Conservation (phyloP, 2,329 filamentous ascomycete genomes). For the Bipolaris cookei region DNA sequence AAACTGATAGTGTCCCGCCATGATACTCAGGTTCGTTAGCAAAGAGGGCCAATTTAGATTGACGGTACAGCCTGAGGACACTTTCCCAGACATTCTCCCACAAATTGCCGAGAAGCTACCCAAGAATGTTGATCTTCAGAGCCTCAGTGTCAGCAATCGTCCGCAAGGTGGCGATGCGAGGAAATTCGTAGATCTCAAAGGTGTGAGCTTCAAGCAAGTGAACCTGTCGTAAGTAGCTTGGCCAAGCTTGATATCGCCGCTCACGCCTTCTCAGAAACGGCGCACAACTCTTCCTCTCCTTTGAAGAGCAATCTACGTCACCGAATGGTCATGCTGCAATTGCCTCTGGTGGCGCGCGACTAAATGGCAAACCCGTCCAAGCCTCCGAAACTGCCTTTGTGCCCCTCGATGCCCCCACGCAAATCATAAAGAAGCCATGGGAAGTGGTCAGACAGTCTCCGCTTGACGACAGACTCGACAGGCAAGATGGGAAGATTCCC, state of each 20-base stretch:
- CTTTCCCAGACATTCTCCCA: conserved; percentile 66
- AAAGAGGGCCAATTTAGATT: conserved; percentile 83
- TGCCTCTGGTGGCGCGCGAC: conserved; percentile 60
- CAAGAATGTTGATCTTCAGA: conserved; percentile 59
- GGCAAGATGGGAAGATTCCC: conserved; percentile 85
- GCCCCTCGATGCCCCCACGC: conserved; percentile 60
- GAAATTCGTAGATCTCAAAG: conserved; percentile 58
- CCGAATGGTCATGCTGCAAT: conserved; percentile 57
- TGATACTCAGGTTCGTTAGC: conserved; percentile 66
- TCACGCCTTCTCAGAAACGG: conserved; percentile 70
- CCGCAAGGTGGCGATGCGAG: conserved; percentile 66
- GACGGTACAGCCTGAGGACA: conserved; percentile 73
- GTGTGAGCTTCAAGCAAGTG: conserved; percentile 63
- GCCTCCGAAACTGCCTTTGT: conserved; percentile 72
- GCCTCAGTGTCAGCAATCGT: conserved; percentile 65
- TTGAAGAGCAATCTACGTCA: conserved; percentile 64
- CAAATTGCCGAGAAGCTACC: conserved; percentile 67
- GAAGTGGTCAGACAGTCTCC: conserved; percentile 87
- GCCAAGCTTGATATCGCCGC: conserved; percentile 11
- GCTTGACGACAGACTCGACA: conserved; percentile 86
- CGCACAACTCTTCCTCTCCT: conserved; percentile 87
- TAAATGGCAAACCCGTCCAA: conserved; percentile 79
- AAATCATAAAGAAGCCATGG: conserved; percentile 86
- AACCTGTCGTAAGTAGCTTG: conserved; percentile 59
- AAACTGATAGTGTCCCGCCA: conserved; percentile 47